phyloP scores from a whole-genome alignment of 2,329 filamentous ascomycete species.

The Epichloe gansuensis region DNA sequence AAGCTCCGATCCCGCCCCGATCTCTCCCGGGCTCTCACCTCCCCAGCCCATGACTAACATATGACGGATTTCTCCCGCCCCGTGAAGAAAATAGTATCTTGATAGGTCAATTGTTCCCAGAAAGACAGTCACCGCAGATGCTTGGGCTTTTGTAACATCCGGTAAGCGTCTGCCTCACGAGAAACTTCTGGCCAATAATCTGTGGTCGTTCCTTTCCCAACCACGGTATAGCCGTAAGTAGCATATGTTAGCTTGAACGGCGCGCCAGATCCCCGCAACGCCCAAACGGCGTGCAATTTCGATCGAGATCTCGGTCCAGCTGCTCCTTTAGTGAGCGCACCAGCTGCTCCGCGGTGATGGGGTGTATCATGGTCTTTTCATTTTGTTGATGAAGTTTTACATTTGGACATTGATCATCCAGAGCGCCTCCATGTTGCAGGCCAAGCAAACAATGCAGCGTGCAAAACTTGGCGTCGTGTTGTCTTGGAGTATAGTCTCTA shows the following conservation, averaged over 20 bases:
- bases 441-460: neutral
- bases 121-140: slow-evolving; percentile 3
- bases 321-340: slow-evolving; percentile 1
- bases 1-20: neutral
- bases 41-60: slow-evolving; percentile 6
- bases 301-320: slow-evolving; percentile 1
- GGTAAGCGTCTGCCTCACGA: neutral
- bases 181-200: slow-evolving; percentile 1
- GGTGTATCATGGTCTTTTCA: neutral
- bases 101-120: slow-evolving; percentile 1
- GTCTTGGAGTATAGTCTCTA: neutral
- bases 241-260: slow-evolving; percentile 4
- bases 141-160: slow-evolving; percentile 1
- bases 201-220: slow-evolving; percentile 3
- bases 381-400: neutral
- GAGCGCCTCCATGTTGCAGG: neutral
- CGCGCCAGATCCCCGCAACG: neutral
- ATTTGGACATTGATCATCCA: slow-evolving; percentile 3
- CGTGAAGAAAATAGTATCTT: slow-evolving; percentile 1
- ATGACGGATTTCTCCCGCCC: slow-evolving; percentile 1
- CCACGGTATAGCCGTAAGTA: slow-evolving; percentile 4
- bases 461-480: neutral
- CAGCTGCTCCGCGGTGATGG: neutral
- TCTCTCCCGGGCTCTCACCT: neutral
- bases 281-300: slow-evolving; percentile 2